These are phyloP conservation scores for Fragaria nilgerrensis DNA, from an alignment of 306 rosid genomes.

Conservation along the genomic window DNA sequence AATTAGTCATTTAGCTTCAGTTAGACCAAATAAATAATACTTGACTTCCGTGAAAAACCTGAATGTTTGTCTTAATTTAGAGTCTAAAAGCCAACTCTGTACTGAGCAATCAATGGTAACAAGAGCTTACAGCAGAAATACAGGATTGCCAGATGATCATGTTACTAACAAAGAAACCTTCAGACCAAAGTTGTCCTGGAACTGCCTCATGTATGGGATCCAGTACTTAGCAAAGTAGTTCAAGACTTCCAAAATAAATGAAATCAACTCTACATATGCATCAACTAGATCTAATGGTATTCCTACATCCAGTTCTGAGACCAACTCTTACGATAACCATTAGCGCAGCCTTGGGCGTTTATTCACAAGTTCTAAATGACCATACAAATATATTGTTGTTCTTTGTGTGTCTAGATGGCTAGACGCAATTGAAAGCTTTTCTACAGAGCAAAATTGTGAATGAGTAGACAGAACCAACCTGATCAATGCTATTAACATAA, in stretches of 20 bases:
- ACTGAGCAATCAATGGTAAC: neutral
- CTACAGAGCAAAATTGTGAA: neutral
- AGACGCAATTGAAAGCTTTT: neutral
- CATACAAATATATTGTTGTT: neutral
- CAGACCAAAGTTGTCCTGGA: constrained; percentile 1
- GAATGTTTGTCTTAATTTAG: neutral
- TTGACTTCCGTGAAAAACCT: neutral
- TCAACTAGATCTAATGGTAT: neutral
- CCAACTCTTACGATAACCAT: neutral
- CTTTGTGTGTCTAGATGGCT: neutral
- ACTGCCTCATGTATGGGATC: neutral
- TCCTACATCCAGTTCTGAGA: neutral
- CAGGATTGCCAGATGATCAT: neutral
- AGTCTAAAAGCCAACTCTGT: neutral
- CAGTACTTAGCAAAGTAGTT: neutral
- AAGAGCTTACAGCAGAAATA: neutral
- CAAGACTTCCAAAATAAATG: neutral
- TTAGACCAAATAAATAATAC: neutral
- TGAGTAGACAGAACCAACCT: neutral
- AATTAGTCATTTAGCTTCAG: constrained; percentile 1
- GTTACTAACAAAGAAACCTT: neutral
- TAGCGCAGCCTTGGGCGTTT: neutral
- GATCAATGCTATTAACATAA: neutral
- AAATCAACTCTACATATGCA: neutral
- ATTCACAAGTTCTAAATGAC: neutral